Evolutionary conservation across 176 grass and related monocot species (phyloP).

Genomic region (Aechmea fasciata): DNA sequence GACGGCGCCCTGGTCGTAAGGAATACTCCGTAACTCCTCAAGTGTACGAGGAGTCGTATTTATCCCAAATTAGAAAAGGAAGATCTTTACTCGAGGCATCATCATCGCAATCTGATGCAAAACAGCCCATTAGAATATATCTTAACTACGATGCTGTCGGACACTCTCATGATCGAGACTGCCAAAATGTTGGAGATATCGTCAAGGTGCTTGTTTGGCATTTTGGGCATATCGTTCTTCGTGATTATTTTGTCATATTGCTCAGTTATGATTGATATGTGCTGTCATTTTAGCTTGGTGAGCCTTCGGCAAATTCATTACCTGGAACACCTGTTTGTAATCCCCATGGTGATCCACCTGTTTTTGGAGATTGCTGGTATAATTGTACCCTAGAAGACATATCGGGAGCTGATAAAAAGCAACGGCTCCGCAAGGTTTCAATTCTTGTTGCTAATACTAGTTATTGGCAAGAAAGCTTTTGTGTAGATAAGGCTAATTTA

Average conservation of each 20-base stretch:
- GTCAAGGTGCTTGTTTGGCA: constrained; percentile 44
- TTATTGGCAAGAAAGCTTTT: not conserved
- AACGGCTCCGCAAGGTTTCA: constrained; percentile 87
- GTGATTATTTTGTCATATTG: not conserved
- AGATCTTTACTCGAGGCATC: constrained; percentile 49
- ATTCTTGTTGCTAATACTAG: constrained; percentile 17
- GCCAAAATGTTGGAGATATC: constrained; percentile 66
- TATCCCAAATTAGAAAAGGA: constrained; percentile 29
- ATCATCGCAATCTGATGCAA: constrained; percentile 37
- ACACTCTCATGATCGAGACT: constrained; percentile 79
- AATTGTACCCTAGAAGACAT: constrained; percentile 91
- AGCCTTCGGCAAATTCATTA: constrained; percentile 47
- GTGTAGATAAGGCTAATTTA: not conserved
- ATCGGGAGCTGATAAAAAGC: constrained; percentile 84
- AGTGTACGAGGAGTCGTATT: constrained; percentile 47
- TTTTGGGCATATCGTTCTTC: not conserved
- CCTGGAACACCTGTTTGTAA: constrained; percentile 59
- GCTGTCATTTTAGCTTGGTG: constrained; percentile 52
- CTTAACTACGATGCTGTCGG: constrained; percentile 99
- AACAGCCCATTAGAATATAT: constrained; percentile 85
- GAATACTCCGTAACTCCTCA: constrained; percentile 95
- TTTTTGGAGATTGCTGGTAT: constrained; percentile 95
- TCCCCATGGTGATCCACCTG: constrained; percentile 69
- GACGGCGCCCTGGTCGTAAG: constrained; percentile 57
- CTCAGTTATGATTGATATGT: not conserved